These are phyloP conservation scores for Scheffersomyces titani DNA, from an alignment of 1,139 yeast genomes.

Conservation along the genomic window DNA sequence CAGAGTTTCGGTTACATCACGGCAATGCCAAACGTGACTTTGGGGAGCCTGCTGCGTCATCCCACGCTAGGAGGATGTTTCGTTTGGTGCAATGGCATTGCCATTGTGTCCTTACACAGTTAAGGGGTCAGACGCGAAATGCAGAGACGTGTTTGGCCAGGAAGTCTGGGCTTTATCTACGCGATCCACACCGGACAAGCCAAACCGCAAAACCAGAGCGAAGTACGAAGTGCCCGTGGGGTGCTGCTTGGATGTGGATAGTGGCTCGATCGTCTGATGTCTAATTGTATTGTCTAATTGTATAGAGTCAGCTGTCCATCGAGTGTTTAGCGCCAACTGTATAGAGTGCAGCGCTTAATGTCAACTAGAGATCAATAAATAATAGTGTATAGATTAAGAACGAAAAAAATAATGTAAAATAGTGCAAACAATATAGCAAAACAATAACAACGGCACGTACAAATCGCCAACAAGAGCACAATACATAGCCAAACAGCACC, in stretches of 20 bases:
- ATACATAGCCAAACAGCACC: too few species aligned
- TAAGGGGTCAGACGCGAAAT: neutral
- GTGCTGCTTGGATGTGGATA: neutral
- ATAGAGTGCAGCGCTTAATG: neutral
- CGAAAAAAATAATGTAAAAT: too few species aligned
- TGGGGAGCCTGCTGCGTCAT: neutral
- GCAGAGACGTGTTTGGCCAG: neutral
- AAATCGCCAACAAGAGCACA: too few species aligned
- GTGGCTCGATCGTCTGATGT: neutral
- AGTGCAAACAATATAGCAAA: neutral
- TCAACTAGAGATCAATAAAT: neutral
- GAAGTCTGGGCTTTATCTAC: neutral
- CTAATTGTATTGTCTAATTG: neutral
- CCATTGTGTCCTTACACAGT: neutral
- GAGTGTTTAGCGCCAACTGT: neutral
- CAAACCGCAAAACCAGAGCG: too few species aligned
- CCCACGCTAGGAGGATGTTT: neutral
- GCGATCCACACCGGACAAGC: too few species aligned
- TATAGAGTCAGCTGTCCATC: neutral
- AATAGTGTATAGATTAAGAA: neutral
- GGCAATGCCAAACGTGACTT: neutral
- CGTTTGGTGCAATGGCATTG: neutral
- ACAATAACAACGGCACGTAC: neutral
- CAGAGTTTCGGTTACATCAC: too few species aligned
- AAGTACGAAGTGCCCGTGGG: too few species aligned